Conservation (phyloP, 306 rosid genomes). For the Corylus avellana region DNA sequence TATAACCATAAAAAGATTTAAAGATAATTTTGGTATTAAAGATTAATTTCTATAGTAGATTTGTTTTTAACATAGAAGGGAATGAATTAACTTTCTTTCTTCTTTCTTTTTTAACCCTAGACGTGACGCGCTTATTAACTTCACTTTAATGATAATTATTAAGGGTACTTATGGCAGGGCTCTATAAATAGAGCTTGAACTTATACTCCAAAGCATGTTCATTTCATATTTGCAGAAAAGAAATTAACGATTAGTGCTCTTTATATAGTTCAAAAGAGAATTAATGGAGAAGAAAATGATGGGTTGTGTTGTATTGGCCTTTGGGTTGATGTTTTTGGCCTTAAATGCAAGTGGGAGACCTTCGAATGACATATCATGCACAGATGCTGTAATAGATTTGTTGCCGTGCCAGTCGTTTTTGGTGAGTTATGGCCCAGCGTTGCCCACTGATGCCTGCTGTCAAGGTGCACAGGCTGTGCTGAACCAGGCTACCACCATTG, state of each 20-base stretch:
- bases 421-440: not conserved
- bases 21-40: no score
- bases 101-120: no score
- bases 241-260: not conserved
- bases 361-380: constrained; percentile 22
- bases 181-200: not conserved
- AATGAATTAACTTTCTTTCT: no score
- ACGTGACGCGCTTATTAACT: not conserved
- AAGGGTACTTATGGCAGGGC: not conserved
- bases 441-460: constrained; percentile 17
- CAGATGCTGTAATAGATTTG: not conserved
- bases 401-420: not conserved
- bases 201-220: not conserved
- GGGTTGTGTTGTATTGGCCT: not conserved
- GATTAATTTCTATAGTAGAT: no score
- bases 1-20: no score
- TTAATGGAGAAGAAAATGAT: constrained; percentile 15
- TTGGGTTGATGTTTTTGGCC: not conserved
- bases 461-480: not conserved
- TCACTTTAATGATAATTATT: no score
- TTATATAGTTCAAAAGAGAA: not conserved
- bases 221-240: not conserved
- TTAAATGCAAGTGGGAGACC: not conserved
- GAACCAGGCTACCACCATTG: no score
- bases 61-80: no score